Evolutionary conservation across 305 asterid genomes (phyloP).

Genomic region (Caryopteris hybrid): DNA sequence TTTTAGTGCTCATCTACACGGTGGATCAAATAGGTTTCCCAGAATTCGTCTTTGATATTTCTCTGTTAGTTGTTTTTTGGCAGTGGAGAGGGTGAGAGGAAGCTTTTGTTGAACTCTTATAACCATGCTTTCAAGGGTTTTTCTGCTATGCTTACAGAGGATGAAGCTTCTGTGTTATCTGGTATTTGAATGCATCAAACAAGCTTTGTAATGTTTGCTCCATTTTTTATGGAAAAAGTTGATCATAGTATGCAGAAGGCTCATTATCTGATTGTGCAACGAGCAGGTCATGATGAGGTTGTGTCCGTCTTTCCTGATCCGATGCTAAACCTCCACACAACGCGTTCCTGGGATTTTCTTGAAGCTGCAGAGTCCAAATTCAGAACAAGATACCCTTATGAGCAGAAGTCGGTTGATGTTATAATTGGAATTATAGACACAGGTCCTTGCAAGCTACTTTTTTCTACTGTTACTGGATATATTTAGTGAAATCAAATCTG

Average conservation of each 20-base stretch:
- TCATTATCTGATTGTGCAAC: not conserved
- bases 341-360: constrained; percentile 77
- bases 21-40: not conserved
- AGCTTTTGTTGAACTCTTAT: constrained; percentile 35
- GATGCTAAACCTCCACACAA: constrained; percentile 55
- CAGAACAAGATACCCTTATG: constrained; percentile 30
- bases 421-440: constrained; percentile 73
- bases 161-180: constrained; percentile 56
- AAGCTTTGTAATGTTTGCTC: not conserved
- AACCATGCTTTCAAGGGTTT: constrained; percentile 65
- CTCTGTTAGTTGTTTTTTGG: not conserved
- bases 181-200: constrained; percentile 23
- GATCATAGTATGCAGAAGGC: not conserved
- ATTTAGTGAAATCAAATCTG: not conserved
- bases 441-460: constrained; percentile 31
- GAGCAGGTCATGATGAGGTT: constrained; percentile 48
- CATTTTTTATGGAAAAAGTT: not conserved
- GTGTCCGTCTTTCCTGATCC: constrained; percentile 69
- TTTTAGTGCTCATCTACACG: not conserved
- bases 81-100: constrained; percentile 51
- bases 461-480: too few species aligned
- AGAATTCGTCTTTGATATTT: not conserved
- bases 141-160: constrained; percentile 60
- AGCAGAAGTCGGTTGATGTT: constrained; percentile 38
- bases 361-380: constrained; percentile 33